A percentile compares a stretch with the other conserved stretches of the same genome.
Conservation (phyloP, 495 filamentous ascomycete genomes). For the Achaetomiella virescens region DNA sequence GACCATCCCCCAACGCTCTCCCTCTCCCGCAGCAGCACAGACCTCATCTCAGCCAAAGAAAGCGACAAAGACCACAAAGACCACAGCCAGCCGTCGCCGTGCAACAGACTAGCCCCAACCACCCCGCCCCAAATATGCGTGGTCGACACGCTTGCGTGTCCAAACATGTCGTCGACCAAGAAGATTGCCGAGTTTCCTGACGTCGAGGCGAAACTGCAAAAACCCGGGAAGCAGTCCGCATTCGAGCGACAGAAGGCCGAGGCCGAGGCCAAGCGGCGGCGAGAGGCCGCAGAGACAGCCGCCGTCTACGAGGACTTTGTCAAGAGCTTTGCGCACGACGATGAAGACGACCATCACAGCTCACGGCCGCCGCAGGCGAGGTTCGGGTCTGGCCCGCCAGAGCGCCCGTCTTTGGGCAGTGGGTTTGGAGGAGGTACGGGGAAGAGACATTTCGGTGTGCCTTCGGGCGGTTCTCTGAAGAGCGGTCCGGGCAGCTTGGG, state of each 20-base stretch:
- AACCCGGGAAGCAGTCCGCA: slow-evolving; percentile 77
- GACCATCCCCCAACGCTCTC: too few species aligned
- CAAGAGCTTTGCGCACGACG: slow-evolving; percentile 79
- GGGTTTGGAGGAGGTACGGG: slow-evolving; percentile 35
- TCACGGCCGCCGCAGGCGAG: slow-evolving; percentile 22
- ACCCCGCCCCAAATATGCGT: slow-evolving; percentile 14
- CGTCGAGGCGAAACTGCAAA: slow-evolving; percentile 72
- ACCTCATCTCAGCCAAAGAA: too few species aligned
- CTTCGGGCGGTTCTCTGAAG: slow-evolving; percentile 32
- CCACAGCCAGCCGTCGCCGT: too few species aligned
- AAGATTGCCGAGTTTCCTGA: slow-evolving; percentile 67
- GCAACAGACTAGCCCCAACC: not conserved
- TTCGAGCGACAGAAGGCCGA: slow-evolving; percentile 93
- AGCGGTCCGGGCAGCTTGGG: slow-evolving; percentile 76
- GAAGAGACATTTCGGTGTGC: slow-evolving; percentile 44
- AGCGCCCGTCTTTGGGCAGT: slow-evolving; percentile 28
- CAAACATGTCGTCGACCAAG: slow-evolving; percentile 37
- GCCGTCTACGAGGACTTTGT: slow-evolving; percentile 88
- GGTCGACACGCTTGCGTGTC: not conserved
- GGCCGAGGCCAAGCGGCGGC: slow-evolving; percentile 81
- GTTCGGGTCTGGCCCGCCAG: slow-evolving; percentile 33
- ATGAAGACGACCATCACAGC: slow-evolving; percentile 29
- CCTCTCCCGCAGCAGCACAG: too few species aligned
- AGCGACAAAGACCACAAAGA: too few species aligned
- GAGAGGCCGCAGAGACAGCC: slow-evolving; percentile 83